These are phyloP conservation scores for Clarireedia monteithiana DNA, from an alignment of 2,329 filamentous ascomycete species.

Conservation along the genomic window DNA sequence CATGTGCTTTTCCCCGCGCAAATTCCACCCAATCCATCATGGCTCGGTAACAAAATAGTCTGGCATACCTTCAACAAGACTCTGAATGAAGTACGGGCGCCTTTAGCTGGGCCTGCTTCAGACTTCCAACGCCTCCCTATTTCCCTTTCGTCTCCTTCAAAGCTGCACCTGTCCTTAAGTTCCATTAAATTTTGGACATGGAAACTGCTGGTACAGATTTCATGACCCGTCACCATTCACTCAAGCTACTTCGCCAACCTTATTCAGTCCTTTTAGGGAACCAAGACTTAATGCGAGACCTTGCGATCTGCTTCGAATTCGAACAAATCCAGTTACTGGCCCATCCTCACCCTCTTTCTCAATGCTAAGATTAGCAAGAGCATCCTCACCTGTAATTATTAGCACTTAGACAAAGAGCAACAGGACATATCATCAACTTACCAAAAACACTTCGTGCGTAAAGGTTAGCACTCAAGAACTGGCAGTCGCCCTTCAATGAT, in stretches of 20 bases:
- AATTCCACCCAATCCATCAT: conserved; percentile 9
- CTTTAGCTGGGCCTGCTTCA: conserved; percentile 11
- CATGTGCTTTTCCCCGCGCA: conserved; percentile 25
- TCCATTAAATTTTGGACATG: conserved; percentile 3
- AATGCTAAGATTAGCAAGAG: conserved; percentile 92
- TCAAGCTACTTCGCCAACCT: conserved; percentile 44
- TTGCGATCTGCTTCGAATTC: conserved; percentile 95
- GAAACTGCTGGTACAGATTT: conserved; percentile 5
- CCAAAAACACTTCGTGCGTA: conserved; percentile 97
- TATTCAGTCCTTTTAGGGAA: conserved; percentile 89
- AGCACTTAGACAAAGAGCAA: conserved; percentile 10
- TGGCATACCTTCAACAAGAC: conserved; percentile 2
- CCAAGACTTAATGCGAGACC: conserved; percentile 89
- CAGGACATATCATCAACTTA: conserved; percentile 45
- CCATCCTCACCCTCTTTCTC: conserved; percentile 96
- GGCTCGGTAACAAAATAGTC: conserved; percentile 7
- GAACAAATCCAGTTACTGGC: conserved; percentile 91
- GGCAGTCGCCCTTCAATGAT: conserved; percentile 92
- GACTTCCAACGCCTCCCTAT: conserved; percentile 7
- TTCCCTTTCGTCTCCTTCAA: conserved; percentile 10
- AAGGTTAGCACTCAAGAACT: conserved; percentile 93
- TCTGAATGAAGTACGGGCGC: conserved; percentile 13
- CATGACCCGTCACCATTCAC: neutral
- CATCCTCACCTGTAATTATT: conserved; percentile 74
- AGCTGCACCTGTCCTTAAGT: conserved; percentile 11